These are phyloP conservation scores for Logfia minima DNA, from an alignment of 129 eudicot species.

Conservation along the genomic window DNA sequence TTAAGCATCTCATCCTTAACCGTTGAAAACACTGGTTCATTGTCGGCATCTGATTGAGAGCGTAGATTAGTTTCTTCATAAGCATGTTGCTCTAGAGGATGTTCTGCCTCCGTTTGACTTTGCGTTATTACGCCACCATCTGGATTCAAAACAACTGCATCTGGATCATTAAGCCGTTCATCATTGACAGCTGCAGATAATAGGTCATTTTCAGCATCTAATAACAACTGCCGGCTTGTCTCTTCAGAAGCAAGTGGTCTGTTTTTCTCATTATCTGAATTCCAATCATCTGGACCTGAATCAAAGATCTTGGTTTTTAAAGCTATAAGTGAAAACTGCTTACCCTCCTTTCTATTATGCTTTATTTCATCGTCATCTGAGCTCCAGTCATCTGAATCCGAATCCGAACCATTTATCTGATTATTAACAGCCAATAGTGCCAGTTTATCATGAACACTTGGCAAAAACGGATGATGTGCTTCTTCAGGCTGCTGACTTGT, in stretches of 20 bases:
- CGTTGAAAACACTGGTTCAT: not conserved
- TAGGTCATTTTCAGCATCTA: not conserved
- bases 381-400: conserved; percentile 36
- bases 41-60: not conserved
- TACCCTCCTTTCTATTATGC: not conserved
- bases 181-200: not conserved
- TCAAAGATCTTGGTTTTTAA: conserved; percentile 13
- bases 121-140: not conserved
- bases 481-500: not conserved
- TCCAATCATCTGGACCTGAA: conserved; percentile 17
- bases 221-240: not conserved
- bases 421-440: conserved; percentile 24
- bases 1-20: not conserved
- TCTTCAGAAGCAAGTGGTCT: conserved; percentile 4
- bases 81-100: not conserved
- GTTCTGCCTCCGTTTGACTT: not conserved
- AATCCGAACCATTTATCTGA: conserved; percentile 23
- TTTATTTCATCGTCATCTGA: conserved; percentile 28
- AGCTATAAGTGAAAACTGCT: conserved; percentile 10
- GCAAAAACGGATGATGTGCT: conserved; percentile 9
- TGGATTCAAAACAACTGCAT: not conserved
- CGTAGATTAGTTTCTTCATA: not conserved
- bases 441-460: conserved; percentile 27
- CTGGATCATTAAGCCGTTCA: not conserved
- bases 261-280: conserved; percentile 15